Conservation (phyloP, 2,329 filamentous ascomycete species). For the Nemania diffusa region DNA sequence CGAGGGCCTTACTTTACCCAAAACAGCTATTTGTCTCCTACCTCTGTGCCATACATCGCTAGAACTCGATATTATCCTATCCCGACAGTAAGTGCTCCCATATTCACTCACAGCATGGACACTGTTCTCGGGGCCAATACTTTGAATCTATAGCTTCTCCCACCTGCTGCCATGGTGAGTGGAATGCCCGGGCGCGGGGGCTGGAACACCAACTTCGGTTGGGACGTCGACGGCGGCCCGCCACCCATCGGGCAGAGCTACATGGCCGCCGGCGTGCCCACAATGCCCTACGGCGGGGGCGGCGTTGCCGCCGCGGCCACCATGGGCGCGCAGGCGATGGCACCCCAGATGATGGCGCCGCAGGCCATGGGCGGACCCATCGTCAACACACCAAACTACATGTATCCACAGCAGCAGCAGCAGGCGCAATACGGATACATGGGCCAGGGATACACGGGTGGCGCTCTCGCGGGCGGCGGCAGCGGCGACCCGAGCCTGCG, state of each 20-base stretch:
- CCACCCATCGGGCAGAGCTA: background rate
- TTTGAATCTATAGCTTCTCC: background rate
- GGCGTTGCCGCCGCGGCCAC: too few species aligned
- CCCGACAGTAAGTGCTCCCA: background rate
- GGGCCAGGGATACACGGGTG: too few species aligned
- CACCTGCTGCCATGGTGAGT: constrained; percentile 33
- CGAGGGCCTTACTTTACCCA: constrained; percentile 8
- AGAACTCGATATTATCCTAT: constrained; percentile 13
- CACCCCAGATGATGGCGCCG: too few species aligned
- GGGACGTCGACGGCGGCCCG: constrained; percentile 43
- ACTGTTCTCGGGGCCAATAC: background rate
- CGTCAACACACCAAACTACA: constrained; percentile 6
- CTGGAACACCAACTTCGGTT: constrained; percentile 44
- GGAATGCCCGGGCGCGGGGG: constrained; percentile 31
- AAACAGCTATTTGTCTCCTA: constrained; percentile 26
- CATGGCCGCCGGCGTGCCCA: background rate
- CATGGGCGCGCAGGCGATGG: too few species aligned
- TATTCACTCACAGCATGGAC: background rate
- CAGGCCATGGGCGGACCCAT: background rate
- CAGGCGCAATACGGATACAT: too few species aligned
- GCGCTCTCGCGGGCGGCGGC: too few species aligned
- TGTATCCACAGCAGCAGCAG: constrained; percentile 8
- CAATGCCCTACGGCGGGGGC: constrained; percentile 3
- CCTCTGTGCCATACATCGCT: background rate
- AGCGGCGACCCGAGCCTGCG: constrained; percentile 46